Conservation (phyloP, 75 land plant species). For the Cryptomeria japonica region DNA sequence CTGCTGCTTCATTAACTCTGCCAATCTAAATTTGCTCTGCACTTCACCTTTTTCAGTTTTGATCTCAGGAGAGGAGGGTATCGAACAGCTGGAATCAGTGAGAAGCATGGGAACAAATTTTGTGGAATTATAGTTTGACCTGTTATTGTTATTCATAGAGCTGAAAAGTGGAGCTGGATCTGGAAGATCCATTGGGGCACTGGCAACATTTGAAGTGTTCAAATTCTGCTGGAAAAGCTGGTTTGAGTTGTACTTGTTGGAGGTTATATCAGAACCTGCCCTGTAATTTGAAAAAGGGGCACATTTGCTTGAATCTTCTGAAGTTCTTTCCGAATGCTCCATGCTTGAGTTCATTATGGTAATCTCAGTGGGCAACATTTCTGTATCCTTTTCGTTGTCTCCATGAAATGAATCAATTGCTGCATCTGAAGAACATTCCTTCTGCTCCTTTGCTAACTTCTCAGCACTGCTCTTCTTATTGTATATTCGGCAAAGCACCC, state of each 20-base stretch:
- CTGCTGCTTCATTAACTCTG: conserved; percentile 14
- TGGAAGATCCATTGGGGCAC: conserved; percentile 1
- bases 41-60: conserved; percentile 32
- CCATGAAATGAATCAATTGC: background rate
- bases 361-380: conserved; percentile 11
- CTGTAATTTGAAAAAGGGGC: background rate
- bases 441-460: conserved; percentile 15
- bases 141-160: background rate
- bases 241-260: conserved; percentile 2
- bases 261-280: background rate
- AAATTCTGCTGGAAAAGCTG: background rate
- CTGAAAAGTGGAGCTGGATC: conserved; percentile 1
- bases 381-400: conserved; percentile 18
- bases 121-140: conserved; percentile 20
- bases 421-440: conserved; percentile 2
- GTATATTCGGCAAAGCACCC: conserved; percentile 65
- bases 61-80: conserved; percentile 39
- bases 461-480: conserved; percentile 58
- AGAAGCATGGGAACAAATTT: conserved; percentile 43
- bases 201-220: background rate
- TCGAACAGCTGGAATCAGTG: conserved; percentile 47
- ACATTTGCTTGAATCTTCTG: conserved; percentile 10
- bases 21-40: conserved; percentile 39
- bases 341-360: background rate
- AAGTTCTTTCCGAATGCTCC: conserved; percentile 15